Base-by-base conservation (phyloP, 352 stramenopile species). In the Globisporangium splendens region DNA sequence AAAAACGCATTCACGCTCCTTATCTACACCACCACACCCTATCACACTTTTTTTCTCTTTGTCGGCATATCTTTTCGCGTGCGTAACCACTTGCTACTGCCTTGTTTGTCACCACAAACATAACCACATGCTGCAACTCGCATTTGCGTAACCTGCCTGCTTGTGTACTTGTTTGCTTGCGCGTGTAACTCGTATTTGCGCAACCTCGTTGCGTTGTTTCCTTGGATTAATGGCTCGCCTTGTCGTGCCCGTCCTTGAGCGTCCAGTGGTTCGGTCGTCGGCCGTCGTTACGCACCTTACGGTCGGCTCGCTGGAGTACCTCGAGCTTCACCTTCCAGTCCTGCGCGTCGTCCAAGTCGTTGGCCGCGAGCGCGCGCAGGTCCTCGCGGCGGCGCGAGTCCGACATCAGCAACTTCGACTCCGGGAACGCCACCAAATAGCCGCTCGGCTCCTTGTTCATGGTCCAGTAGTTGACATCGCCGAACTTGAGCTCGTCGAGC, bases 281-380 rank as follows among this genome's bases (percentile, higher is more conserved):
- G 17, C 82, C 82, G 17, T 94, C 85, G 42, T 75, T 85, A 22
- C 85, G 82, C 12, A 78, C 65, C 62, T 90, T 91, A 33, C 85
- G 85, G 68, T 94, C 85, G 12, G 76, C 74, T 14, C 85, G 77
- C 56, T 94, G 85, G 35, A 94, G 63, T 31, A 91, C 80, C 57
- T 94, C 85, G 10, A 94, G 70, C 42, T 77, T 76, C 52, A 94
- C 77, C 54, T 94, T 94, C 82, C 82, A 92, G 58, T 94, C 85
- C 63, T 94, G 85, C 21, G 85, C 85, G 54, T 84, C 73, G 52
- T 94, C 80, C 62, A 92, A 38, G 61, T 94, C 80, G 47, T 84
- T 73, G 21, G 64, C 61, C 22, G 72, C 82, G 43, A 94, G 66
- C 42, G 79, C 88, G 61, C 79, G 70, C 39, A 89, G 66, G 61